Percentiles rank a stretch among this genome's conserved stretches.
These are phyloP conservation scores for Aspergillus pseudotamarii DNA, from an alignment of 2,329 filamentous ascomycete genomes.

Conservation along the genomic window DNA sequence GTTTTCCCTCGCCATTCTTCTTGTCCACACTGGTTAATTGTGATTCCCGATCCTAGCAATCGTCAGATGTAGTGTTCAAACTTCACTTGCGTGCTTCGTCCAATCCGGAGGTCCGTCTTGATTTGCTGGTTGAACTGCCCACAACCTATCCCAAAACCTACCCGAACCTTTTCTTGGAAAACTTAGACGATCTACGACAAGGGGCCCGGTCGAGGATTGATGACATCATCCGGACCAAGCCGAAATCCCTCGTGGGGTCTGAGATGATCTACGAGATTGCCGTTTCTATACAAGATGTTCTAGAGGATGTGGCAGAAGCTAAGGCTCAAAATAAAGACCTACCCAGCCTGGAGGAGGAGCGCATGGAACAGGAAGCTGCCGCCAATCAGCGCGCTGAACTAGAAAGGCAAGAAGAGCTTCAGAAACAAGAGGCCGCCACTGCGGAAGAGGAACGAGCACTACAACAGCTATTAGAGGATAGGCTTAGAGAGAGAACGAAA, in stretches of 20 bases:
- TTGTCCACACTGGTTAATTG: constrained; percentile 1
- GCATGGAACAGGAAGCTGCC: constrained; percentile 77
- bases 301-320: constrained; percentile 82
- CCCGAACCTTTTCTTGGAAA: constrained; percentile 71
- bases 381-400: constrained; percentile 59
- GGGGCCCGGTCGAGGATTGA: constrained; percentile 72
- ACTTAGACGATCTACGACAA: constrained; percentile 66
- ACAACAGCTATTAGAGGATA: constrained; percentile 43
- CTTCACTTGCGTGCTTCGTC: constrained; percentile 74
- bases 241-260: constrained; percentile 64
- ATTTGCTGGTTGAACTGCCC: constrained; percentile 77
- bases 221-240: constrained; percentile 68
- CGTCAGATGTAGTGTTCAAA: constrained; percentile 77
- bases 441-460: constrained; percentile 45
- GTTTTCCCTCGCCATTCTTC: constrained; percentile 13
- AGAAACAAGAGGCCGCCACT: constrained; percentile 44
- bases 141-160: constrained; percentile 88
- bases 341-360: constrained; percentile 86
- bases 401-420: constrained; percentile 53
- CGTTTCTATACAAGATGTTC: constrained; percentile 64
- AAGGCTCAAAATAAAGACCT: constrained; percentile 75
- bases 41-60: constrained; percentile 58
- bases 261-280: constrained; percentile 69
- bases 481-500: constrained; percentile 43
- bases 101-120: constrained; percentile 70